phyloP scores from a whole-genome alignment of 371 early-diverging fungal species.

The Umbelopsis sp. region DNA sequence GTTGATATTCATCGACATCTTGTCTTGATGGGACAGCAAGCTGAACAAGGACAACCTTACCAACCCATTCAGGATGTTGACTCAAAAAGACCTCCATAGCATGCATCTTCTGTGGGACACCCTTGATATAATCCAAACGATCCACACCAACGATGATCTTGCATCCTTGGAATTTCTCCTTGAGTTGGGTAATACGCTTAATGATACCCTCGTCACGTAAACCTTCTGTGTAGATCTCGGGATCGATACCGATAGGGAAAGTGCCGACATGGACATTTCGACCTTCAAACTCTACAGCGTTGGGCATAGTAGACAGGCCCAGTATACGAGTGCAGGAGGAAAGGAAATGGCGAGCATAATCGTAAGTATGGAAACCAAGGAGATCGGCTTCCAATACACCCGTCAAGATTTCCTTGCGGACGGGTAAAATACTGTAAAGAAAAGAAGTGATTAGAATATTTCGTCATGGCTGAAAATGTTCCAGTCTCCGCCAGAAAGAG shows the following conservation, averaged over 20 bases:
- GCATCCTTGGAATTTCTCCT: constrained; percentile 86
- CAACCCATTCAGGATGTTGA: constrained; percentile 92
- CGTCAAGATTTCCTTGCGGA: constrained; percentile 88
- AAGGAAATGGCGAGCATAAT: constrained; percentile 98
- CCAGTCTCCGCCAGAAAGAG: constrained; percentile 13
- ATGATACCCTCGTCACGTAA: constrained; percentile 72
- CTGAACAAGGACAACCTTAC: constrained; percentile 96
- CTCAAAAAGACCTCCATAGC: constrained; percentile 94
- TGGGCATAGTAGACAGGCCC: constrained; percentile 89
- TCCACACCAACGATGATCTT: constrained; percentile 98
- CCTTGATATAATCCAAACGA: constrained; percentile 99
- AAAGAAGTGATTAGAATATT: constrained; percentile 18
- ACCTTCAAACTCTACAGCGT: constrained; percentile 91
- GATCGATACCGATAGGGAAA: constrained; percentile 99
- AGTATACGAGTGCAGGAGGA: constrained; percentile 95
- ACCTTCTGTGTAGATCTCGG: constrained; percentile 88
- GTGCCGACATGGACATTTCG: constrained; percentile 92
- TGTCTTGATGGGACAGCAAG: constrained; percentile 97
- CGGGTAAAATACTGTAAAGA: constrained; percentile 79
- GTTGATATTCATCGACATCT: constrained; percentile 98
- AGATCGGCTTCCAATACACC: constrained; percentile 93
- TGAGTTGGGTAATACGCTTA: constrained; percentile 75
- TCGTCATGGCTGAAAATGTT: constrained; percentile 17
- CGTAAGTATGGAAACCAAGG: constrained; percentile 98
- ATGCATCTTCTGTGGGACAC: constrained; percentile 98